Base-by-base conservation (phyloP, 1,284 basidiomycete species). In the Abortiporus biennis region DNA sequence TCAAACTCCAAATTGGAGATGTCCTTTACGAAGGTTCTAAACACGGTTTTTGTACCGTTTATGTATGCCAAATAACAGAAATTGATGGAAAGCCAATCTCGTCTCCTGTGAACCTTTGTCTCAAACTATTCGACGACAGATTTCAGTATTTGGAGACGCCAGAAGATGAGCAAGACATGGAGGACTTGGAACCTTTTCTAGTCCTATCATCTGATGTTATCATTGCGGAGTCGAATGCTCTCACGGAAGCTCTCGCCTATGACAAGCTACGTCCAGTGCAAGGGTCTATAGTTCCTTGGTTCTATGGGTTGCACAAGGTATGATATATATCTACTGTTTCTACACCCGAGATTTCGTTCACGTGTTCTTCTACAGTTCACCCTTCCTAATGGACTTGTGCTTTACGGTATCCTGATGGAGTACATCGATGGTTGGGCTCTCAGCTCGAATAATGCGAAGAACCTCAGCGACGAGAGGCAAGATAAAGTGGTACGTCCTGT, bases 81-180 rank as follows among this genome's bases (percentile, higher is more conserved):
- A 35, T 35, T 8, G 33, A 35, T 19, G 17, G 17, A 11, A 17
- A 11, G 8, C 12, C 33, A 11, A 16, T 35, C 8, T 35, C 33
- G 33, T 9, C 33, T 11, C 33, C 33, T 8, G 9, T 9, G 9
- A 9, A 8, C 8, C 33, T 35, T 9, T 35, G 33, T 17, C 33
- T 35, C 9, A 35, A 35, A 19, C 16, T 35, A 19, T 35, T 35
- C 33, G 33, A 35, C 17, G 33, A 35, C 16, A 8, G 33, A 8
- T 35, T 35, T 17, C 33, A 35, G 33, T 8, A 11, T 35, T 17
- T 36, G 20, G 21, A 8, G 17, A 34, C 22, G 20, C 56, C 53
- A 71, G 61, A 71, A 71, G 21, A 71, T 3, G 5, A 57, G 25
- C 11, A 59, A 56, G 45, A 61, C 62, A 35, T 70, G 54, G 53